Conservation (phyloP, 1,284 basidiomycete genomes). For the Ceratobasidium sp. region DNA sequence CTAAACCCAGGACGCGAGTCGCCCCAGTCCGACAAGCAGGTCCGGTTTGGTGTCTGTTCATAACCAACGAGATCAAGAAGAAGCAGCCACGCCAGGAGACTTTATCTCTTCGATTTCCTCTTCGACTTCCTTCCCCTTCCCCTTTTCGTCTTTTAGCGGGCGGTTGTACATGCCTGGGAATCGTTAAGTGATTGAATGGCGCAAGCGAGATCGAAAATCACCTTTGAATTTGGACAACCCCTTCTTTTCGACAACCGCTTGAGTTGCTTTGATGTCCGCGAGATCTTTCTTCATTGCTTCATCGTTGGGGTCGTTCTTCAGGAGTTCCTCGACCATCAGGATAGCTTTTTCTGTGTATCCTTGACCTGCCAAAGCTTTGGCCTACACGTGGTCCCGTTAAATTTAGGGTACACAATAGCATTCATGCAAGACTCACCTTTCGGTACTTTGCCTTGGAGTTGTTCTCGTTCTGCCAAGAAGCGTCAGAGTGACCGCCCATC, state of each 20-base stretch:
- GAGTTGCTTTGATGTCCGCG: constrained; percentile 64
- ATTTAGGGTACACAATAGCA: background rate
- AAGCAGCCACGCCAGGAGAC: constrained; percentile 35
- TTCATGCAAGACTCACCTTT: constrained; percentile 56
- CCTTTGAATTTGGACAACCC: constrained; percentile 80
- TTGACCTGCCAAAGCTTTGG: constrained; percentile 76
- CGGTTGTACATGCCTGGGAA: constrained; percentile 35
- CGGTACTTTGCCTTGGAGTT: constrained; percentile 82
- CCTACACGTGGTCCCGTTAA: constrained; percentile 50
- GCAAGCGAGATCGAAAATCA: constrained; percentile 50
- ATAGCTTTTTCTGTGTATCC: constrained; percentile 79
- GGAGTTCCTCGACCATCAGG: constrained; percentile 69
- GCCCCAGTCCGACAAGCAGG: background rate
- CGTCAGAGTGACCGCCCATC: background rate
- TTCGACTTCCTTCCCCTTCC: constrained; percentile 14
- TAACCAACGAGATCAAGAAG: constrained; percentile 9
- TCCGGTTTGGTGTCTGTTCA: background rate
- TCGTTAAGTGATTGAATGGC: background rate
- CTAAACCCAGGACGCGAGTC: constrained; percentile 1
- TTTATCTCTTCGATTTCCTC: constrained; percentile 34
- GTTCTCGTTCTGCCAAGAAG: constrained; percentile 63
- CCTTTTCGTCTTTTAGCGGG: constrained; percentile 24
- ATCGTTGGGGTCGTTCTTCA: constrained; percentile 69
- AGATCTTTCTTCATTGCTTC: constrained; percentile 70
- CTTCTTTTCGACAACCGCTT: constrained; percentile 71